Conservation (phyloP, 371 early-diverging fungal genomes). For the Mortierella sp. region DNA sequence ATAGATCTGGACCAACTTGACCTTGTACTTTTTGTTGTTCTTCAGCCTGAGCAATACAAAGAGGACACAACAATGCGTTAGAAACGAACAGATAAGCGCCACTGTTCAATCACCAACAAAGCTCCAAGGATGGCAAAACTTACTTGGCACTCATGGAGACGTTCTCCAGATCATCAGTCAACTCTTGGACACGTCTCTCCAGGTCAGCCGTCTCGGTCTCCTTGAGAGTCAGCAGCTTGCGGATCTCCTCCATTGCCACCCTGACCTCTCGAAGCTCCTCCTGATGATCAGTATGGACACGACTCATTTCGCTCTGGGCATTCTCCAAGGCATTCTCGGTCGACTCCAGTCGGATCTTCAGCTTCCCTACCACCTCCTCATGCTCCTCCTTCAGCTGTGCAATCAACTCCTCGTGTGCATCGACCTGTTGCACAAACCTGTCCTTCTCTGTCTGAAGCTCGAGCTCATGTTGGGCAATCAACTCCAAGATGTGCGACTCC, state of each 20-base stretch:
- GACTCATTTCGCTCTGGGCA: slow-evolving; percentile 24
- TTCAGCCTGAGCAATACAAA: slow-evolving; percentile 24
- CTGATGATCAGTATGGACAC: slow-evolving; percentile 19
- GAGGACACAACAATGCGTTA: neutral
- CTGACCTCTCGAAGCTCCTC: slow-evolving; percentile 26
- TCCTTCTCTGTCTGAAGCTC: slow-evolving; percentile 35
- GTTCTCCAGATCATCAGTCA: slow-evolving; percentile 37
- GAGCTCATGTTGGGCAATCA: slow-evolving; percentile 25
- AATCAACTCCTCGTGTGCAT: slow-evolving; percentile 28
- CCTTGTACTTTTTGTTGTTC: slow-evolving; percentile 45
- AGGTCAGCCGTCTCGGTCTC: slow-evolving; percentile 40
- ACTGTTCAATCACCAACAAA: too few relatives aligned
- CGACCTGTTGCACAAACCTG: slow-evolving; percentile 18
- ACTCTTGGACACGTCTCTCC: slow-evolving; percentile 34
- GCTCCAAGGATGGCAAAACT: too few relatives aligned
- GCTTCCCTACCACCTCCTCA: slow-evolving; percentile 1
- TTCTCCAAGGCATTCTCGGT: slow-evolving; percentile 6
- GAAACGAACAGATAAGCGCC: neutral
- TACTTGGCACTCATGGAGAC: slow-evolving; percentile 39
- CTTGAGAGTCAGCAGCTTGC: slow-evolving; percentile 24
- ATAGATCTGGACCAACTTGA: slow-evolving; percentile 45
- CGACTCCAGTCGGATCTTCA: slow-evolving; percentile 12
- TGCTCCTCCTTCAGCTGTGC: slow-evolving; percentile 11
- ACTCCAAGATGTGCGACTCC: slow-evolving; percentile 20
- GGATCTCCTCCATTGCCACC: slow-evolving; percentile 40